Base-by-base conservation (phyloP, 2,329 filamentous ascomycete species). In the Aureobasidium sp. region DNA sequence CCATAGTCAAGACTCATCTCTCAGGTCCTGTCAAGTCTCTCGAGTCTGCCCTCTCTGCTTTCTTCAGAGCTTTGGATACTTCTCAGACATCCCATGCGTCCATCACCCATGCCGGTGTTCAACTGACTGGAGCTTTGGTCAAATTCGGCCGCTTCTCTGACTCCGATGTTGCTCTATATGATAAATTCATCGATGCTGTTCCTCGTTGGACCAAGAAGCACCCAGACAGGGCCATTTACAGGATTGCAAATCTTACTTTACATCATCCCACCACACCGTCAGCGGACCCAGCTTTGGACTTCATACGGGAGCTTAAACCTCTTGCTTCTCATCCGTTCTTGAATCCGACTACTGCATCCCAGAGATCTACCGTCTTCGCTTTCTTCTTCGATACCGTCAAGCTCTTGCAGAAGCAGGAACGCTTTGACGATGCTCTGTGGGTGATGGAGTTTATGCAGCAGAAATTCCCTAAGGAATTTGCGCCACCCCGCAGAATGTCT, bases 391-490 rank as follows among this genome's bases (percentile, higher is more conserved):
- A 64, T 27, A 61, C 55, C 13, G 64, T 63, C 15, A 45, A 59
- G 25, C 42, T 64, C 16, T 49, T 64, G 29, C 48, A 64, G 6
- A 47, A 50, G 27, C 62, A 65, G 48, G 44, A 45, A 27, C 45
- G 41, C 32, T 55, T 45, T n/a, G 42, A 61, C 27, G 64, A 65
- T 39, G 64, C 55, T n/a, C 34, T 63, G 3, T 64, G 62, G 64
- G 55, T 64, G 9, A 64, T 64, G 60, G 61, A 63, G 39, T 63
- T 63, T 37, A 59, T 63, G 61, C 61, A 58, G 25, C 44, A 63
- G n/a, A 44, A 44, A 16, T 63, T 63, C 55, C 48, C 53, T 4
- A 21, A 48, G 2, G 44, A 63, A 6, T 59, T 63, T 27, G 27
- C 13, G 10, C 36, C 48, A 41, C n/a, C 30, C 11, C 29, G 37